Percentiles rank a stretch among this genome's conserved stretches.
Conservation (phyloP, 371 early-diverging fungal species). For the Haplosporangium sp. region DNA sequence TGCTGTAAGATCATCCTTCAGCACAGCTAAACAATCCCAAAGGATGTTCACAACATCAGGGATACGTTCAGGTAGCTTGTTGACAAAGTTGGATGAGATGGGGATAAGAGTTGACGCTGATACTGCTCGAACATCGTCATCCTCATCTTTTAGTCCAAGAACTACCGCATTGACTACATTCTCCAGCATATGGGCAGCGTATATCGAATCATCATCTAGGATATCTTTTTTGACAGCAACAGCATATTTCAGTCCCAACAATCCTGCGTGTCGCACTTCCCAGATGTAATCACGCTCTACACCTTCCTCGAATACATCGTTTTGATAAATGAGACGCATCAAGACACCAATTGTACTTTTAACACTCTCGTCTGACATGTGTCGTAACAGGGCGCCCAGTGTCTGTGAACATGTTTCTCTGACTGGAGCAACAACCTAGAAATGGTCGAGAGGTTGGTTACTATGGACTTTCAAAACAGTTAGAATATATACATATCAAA, state of each 20-base stretch:
- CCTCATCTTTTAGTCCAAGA: conserved; percentile 76
- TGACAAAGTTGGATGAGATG: conserved; percentile 83
- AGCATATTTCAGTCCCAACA: conserved; percentile 94
- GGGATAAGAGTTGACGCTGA: conserved; percentile 92
- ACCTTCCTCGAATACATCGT: conserved; percentile 55
- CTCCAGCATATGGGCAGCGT: conserved; percentile 35
- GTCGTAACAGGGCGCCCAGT: conserved; percentile 86
- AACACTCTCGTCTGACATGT: conserved; percentile 68
- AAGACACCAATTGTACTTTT: conserved; percentile 66
- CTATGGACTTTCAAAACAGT: neutral
- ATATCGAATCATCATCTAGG: conserved; percentile 61
- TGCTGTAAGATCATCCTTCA: conserved; percentile 92
- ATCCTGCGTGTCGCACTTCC: conserved; percentile 95
- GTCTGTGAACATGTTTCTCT: conserved; percentile 96
- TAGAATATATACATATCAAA: neutral
- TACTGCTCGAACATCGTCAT: conserved; percentile 96
- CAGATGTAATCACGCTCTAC: conserved; percentile 72
- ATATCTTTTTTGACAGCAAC: conserved; percentile 93
- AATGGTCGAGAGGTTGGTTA: neutral
- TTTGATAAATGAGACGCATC: conserved; percentile 72
- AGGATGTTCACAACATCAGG: conserved; percentile 81
- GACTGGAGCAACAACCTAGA: conserved; percentile 90
- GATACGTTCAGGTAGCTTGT: conserved; percentile 72
- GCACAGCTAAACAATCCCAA: conserved; percentile 86
- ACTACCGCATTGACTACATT: conserved; percentile 59